phyloP scores from a whole-genome alignment of 2,329 filamentous ascomycete species.

The Fragosphaeria purpurea region DNA sequence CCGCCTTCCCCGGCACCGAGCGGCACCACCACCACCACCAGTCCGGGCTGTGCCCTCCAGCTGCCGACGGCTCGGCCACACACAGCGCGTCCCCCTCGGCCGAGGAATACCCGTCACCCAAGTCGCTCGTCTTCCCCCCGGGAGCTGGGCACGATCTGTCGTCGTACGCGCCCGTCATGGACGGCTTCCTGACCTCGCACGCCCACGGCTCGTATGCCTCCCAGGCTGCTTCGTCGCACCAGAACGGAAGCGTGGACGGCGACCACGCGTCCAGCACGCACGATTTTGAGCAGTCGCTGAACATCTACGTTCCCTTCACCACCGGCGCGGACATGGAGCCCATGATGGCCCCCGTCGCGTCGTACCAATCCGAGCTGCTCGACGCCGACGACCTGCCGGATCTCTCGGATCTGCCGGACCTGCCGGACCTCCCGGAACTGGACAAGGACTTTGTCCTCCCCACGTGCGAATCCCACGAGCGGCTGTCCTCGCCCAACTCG shows the following conservation, averaged over 20 bases:
- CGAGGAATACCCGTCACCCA: slow-evolving; percentile 16
- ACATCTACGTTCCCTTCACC: slow-evolving; percentile 5
- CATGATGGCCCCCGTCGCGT: slow-evolving; percentile 9
- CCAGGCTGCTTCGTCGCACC: neutral
- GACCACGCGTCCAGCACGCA: neutral
- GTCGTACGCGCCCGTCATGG: slow-evolving; percentile 5
- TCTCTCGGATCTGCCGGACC: slow-evolving; percentile 11
- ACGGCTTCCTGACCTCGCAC: slow-evolving; percentile 6
- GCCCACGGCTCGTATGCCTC: neutral
- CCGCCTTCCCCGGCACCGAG: slow-evolving; percentile 22
- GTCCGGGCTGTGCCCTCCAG: neutral
- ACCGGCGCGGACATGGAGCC: slow-evolving; percentile 7
- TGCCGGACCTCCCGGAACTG: slow-evolving; percentile 2
- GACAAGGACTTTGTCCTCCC: slow-evolving; percentile 4
- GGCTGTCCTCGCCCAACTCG: slow-evolving; percentile 22
- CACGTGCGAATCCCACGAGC: slow-evolving; percentile 8
- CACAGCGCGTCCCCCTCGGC: slow-evolving; percentile 6
- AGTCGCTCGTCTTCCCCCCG: slow-evolving; percentile 11
- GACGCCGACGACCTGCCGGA: slow-evolving; percentile 6
- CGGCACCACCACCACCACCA: slow-evolving; percentile 2
- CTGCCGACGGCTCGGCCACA: neutral
- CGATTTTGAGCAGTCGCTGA: slow-evolving; percentile 5
- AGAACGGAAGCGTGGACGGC: neutral
- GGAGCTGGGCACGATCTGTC: slow-evolving; percentile 1
- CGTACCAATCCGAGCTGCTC: slow-evolving; percentile 13